These are phyloP conservation scores for Mortierella sp. DNA, from an alignment of 371 early-diverging fungal genomes.

Conservation along the genomic window DNA sequence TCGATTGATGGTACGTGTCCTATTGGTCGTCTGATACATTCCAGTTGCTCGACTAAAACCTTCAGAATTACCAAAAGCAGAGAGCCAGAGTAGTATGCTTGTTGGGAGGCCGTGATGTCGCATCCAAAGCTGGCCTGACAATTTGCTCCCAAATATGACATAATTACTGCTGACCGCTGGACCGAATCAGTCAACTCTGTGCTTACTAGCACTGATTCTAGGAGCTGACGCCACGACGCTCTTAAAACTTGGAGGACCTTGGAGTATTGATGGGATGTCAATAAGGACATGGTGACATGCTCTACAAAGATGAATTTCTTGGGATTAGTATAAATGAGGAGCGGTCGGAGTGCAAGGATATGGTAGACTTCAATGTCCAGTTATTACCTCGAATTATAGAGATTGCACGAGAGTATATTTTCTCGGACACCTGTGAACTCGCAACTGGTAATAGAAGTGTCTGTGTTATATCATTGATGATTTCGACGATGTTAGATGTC, in stretches of 20 bases:
- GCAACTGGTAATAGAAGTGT: neutral
- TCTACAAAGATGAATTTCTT: conserved; percentile 3
- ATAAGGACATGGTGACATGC: neutral
- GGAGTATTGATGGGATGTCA: conserved; percentile 15
- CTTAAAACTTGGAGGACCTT: neutral
- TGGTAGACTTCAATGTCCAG: too few species aligned
- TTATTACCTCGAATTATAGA: conserved; percentile 5
- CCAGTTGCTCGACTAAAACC: conserved; percentile 7
- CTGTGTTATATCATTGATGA: neutral
- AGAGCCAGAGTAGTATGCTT: neutral
- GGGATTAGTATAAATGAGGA: neutral
- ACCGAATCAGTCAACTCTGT: neutral
- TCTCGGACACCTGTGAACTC: neutral
- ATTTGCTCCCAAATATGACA: neutral
- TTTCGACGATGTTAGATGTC: conserved; percentile 1
- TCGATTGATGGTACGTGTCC: neutral
- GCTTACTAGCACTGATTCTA: neutral
- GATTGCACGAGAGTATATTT: conserved; percentile 3
- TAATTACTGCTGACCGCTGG: neutral
- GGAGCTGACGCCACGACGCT: conserved; percentile 9
- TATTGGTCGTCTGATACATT: neutral
- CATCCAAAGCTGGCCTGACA: neutral
- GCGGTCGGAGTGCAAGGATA: too few species aligned
- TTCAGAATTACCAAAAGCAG: conserved; percentile 3
- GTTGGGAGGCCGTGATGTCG: neutral